Percentiles rank a stretch among this genome's conserved stretches.
These are phyloP conservation scores for Bolboschoenus planiculmis DNA, from an alignment of 176 grass and related monocot species.

Conservation along the genomic window DNA sequence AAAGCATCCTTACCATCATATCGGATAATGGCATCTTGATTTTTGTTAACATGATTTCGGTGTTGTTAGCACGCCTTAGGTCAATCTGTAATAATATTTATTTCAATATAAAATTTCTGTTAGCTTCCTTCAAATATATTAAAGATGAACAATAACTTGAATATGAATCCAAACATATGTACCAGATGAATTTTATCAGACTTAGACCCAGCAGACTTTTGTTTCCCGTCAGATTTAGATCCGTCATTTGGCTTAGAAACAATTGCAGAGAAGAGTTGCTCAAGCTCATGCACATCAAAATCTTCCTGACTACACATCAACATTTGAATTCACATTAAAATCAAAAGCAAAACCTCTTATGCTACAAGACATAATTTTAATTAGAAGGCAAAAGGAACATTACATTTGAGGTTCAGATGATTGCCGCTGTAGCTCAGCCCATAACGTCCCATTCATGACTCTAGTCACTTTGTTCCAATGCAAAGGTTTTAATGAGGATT, in stretches of 20 bases:
- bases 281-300: conserved; percentile 85
- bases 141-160: conserved; percentile 1
- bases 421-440: conserved; percentile 88
- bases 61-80: conserved; percentile 85
- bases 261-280: conserved; percentile 62
- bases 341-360: conserved; percentile 5
- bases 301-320: conserved; percentile 51
- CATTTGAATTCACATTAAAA: conserved; percentile 26
- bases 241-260: conserved; percentile 59
- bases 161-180: conserved; percentile 22
- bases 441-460: conserved; percentile 86
- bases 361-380: not conserved
- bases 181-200: conserved; percentile 90
- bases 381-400: not conserved
- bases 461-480: conserved; percentile 94
- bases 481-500: conserved; percentile 76
- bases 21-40: conserved; percentile 95
- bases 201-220: conserved; percentile 73
- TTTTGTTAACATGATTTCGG: conserved; percentile 99
- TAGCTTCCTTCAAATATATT: not conserved
- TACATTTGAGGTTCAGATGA: conserved; percentile 63
- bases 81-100: conserved; percentile 54
- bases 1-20: conserved; percentile 69
- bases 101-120: not conserved
- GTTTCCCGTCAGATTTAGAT: conserved; percentile 45